phyloP scores from a whole-genome alignment of 768 basidiomycete species.

The Candolleomyces eurysporus region DNA sequence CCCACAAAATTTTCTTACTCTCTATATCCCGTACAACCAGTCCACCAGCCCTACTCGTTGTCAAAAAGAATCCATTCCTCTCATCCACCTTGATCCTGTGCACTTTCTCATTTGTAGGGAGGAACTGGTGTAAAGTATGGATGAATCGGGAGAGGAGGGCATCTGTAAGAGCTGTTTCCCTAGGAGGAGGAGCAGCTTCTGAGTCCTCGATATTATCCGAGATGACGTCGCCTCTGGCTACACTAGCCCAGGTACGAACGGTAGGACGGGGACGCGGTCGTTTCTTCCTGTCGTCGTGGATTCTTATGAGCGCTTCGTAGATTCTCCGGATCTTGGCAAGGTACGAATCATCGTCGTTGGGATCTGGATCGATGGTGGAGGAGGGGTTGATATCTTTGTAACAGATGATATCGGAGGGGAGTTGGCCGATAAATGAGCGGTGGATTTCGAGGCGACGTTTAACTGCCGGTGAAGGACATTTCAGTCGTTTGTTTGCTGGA shows the following conservation, averaged over 20 bases:
- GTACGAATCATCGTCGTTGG: background rate
- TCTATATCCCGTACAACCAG: conserved; percentile 57
- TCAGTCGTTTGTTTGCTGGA: background rate
- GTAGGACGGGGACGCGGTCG: too few relatives aligned
- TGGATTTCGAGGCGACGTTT: conserved; percentile 1
- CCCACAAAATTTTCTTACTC: conserved; percentile 55
- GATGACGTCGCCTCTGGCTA: background rate
- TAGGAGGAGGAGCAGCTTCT: background rate
- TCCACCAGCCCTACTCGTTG: conserved; percentile 55
- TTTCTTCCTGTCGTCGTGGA: too few relatives aligned
- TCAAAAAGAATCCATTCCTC: conserved; percentile 53
- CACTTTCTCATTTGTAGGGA: conserved; percentile 27
- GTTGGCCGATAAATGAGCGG: background rate
- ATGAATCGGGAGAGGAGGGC: background rate
- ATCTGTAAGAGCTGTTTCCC: background rate
- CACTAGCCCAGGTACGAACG: background rate
- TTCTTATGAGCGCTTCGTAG: too few relatives aligned
- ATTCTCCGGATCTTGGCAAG: too few relatives aligned
- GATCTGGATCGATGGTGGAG: background rate
- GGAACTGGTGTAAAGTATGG: background rate
- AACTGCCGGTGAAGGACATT: background rate
- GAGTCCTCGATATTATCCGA: background rate
- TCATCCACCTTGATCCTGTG: conserved; percentile 82
- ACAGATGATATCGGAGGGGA: background rate
- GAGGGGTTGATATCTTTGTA: background rate